These are phyloP conservation scores for Helotiales sp. DNA, from an alignment of 2,329 filamentous ascomycete genomes.

Conservation along the genomic window DNA sequence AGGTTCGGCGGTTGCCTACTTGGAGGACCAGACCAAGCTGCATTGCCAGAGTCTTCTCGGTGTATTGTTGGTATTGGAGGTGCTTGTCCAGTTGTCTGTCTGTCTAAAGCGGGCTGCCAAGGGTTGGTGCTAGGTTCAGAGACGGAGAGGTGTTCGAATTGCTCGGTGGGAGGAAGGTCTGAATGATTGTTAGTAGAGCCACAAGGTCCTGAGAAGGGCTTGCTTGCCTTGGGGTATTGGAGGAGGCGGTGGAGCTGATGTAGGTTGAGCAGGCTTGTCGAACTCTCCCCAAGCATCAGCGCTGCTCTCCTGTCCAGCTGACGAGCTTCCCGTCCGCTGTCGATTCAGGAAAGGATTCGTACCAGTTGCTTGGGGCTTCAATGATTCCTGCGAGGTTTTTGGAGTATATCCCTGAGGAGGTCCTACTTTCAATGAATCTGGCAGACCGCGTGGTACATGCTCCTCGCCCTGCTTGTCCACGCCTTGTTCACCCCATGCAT, in stretches of 20 bases:
- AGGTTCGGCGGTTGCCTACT: conserved; percentile 12
- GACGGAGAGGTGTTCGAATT: conserved; percentile 30
- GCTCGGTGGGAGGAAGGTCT: conserved; percentile 19
- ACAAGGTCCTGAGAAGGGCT: neutral
- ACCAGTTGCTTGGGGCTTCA: conserved; percentile 15
- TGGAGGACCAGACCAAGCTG: conserved; percentile 29
- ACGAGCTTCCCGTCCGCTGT: conserved; percentile 20
- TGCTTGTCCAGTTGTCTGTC: conserved; percentile 16
- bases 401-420: conserved; percentile 24
- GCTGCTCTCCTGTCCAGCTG: conserved; percentile 28
- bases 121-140: conserved; percentile 32
- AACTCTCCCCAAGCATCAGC: conserved; percentile 30
- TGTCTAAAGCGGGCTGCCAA: conserved; percentile 31
- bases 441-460: conserved; percentile 17
- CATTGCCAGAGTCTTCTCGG: conserved; percentile 29
- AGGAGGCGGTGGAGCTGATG: conserved; percentile 20
- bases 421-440: conserved; percentile 31
- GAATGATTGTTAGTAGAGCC: neutral
- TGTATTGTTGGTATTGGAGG: conserved; percentile 20
- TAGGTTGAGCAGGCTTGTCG: conserved; percentile 16
- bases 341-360: conserved; percentile 35
- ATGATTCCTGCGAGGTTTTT: conserved; percentile 26
- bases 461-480: conserved; percentile 6
- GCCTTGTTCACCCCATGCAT: conserved; percentile 27
- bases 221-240: conserved; percentile 22